These are phyloP conservation scores for Spirogloea muscicola DNA, from an alignment of 139 green algal genomes.

Conservation along the genomic window DNA sequence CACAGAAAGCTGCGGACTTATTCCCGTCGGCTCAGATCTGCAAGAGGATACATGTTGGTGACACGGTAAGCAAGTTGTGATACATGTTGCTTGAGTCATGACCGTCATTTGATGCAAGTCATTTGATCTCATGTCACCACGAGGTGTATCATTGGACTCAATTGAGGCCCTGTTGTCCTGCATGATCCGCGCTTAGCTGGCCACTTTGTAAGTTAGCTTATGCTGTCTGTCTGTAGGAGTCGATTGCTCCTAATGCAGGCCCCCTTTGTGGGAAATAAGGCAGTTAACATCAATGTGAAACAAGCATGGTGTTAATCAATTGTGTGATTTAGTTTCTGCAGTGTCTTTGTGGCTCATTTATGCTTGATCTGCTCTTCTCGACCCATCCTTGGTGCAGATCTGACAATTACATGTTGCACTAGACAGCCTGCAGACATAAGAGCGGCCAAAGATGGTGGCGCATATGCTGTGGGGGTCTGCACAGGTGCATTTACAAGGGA, in stretches of 20 bases:
- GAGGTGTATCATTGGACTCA: background rate
- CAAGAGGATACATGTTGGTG: constrained; percentile 13
- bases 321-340: constrained; percentile 4
- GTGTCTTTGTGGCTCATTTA: no score
- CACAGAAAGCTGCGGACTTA: constrained; percentile 34
- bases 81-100: no score
- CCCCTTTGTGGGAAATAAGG: no score
- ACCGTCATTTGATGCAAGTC: no score
- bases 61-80: no score
- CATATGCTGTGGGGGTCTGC: constrained; percentile 18
- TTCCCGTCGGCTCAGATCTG: background rate
- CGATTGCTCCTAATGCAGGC: no score
- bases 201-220: constrained; percentile 4
- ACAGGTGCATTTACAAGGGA: constrained; percentile 10
- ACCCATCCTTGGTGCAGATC: constrained; percentile 4
- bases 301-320: background rate
- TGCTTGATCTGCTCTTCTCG: no score
- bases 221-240: background rate
- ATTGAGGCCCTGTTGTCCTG: background rate
- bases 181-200: background rate
- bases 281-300: no score
- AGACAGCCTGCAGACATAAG: constrained; percentile 22
- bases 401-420: background rate
- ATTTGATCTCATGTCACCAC: constrained; percentile 1
- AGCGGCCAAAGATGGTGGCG: constrained; percentile 19